These are phyloP conservation scores for Diaporthe aspalathi DNA, from an alignment of 2,329 filamentous ascomycete genomes.

Conservation along the genomic window DNA sequence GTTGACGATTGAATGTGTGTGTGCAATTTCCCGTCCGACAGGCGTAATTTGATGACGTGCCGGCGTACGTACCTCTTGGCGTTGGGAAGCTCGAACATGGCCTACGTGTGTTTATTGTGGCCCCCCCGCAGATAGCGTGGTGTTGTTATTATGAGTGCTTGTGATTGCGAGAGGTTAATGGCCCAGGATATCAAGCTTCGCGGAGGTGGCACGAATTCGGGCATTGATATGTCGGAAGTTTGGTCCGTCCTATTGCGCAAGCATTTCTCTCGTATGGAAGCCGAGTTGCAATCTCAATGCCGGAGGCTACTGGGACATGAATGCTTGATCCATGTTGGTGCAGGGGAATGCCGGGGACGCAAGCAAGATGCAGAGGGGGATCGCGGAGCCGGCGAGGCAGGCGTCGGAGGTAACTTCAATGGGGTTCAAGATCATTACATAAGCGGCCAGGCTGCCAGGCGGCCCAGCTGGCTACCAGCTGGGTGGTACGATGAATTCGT, in stretches of 20 bases:
- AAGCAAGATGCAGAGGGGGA: constrained; percentile 2
- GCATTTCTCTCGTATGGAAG: constrained; percentile 10
- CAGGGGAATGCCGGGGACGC: not conserved
- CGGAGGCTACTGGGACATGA: not conserved
- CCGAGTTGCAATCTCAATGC: constrained; percentile 20
- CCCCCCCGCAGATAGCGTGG: constrained; percentile 11
- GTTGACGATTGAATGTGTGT: not conserved
- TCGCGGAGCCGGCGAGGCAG: constrained; percentile 25
- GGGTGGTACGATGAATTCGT: not conserved
- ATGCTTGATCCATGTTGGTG: constrained; percentile 26
- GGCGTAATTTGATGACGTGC: not conserved
- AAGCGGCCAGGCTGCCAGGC: not conserved
- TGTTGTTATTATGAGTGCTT: not conserved
- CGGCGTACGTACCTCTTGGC: constrained; percentile 59
- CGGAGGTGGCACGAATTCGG: not conserved
- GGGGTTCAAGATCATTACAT: not conserved
- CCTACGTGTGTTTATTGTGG: not conserved
- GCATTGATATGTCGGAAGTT: constrained; percentile 25
- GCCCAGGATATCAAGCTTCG: not conserved
- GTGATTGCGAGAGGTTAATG: constrained; percentile 13
- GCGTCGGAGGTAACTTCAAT: not conserved
- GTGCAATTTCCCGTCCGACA: not conserved
- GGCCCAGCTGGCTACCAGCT: not conserved
- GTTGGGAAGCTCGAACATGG: constrained; percentile 64
- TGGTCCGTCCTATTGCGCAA: constrained; percentile 23